These are phyloP conservation scores for Senna tora DNA, from an alignment of 306 rosid genomes.

Conservation along the genomic window DNA sequence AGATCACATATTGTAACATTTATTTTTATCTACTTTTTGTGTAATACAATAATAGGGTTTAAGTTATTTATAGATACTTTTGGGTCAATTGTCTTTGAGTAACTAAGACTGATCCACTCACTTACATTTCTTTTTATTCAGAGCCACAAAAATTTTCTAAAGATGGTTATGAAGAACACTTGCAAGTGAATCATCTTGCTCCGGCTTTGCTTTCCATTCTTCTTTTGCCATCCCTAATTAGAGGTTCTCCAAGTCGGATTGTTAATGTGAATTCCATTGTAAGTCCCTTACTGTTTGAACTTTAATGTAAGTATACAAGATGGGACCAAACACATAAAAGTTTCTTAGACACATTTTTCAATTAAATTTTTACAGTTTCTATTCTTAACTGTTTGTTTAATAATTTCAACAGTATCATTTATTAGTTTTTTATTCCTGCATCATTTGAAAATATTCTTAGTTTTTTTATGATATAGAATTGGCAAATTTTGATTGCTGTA, in stretches of 20 bases:
- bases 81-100: conserved; percentile 24
- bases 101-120: conserved; percentile 26
- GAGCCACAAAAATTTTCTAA: conserved; percentile 89
- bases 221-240: conserved; percentile 93
- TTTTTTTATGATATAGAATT: conserved; percentile 11
- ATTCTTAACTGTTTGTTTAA: conserved; percentile 15
- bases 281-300: conserved; percentile 50
- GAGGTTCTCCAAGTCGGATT: conserved; percentile 96
- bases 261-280: conserved; percentile 86
- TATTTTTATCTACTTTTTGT: conserved; percentile 4
- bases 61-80: conserved; percentile 2
- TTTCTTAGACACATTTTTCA: conserved; percentile 4
- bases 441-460: conserved; percentile 9
- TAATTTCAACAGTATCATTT: conserved; percentile 6
- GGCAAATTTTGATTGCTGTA: neutral
- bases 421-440: conserved; percentile 12
- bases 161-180: conserved; percentile 93
- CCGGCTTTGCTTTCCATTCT: conserved; percentile 91
- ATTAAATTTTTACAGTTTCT: neutral
- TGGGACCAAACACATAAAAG: neutral
- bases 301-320: neutral
- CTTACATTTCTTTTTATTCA: conserved; percentile 45
- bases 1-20: conserved; percentile 6
- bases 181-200: conserved; percentile 98
- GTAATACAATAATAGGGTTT: conserved; percentile 4